Conservation (phyloP, 2,329 filamentous ascomycete genomes). For the Botryosphaeria dothidea region DNA sequence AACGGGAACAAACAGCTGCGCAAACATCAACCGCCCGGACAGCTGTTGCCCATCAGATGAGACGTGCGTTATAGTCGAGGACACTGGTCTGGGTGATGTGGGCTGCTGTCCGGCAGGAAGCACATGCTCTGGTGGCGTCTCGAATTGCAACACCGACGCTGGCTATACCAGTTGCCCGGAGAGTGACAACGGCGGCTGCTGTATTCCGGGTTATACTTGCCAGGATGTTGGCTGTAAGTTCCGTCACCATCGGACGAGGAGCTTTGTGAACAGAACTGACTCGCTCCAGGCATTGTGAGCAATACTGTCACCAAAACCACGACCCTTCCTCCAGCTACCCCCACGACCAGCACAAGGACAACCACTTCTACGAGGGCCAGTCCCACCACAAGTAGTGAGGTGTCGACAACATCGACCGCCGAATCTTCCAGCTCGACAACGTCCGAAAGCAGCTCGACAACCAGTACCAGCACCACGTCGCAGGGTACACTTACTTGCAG, state of each 20-base stretch:
- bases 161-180: constrained; percentile 67
- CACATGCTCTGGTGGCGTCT: constrained; percentile 64
- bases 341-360: constrained; percentile 10
- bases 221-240: constrained; percentile 65
- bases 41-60: constrained; percentile 71
- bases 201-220: constrained; percentile 70
- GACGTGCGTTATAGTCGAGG: constrained; percentile 64
- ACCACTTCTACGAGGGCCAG: constrained; percentile 21
- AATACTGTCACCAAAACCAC: constrained; percentile 27
- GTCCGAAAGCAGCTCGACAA: constrained; percentile 22
- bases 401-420: constrained; percentile 9
- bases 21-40: constrained; percentile 63
- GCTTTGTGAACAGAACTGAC: neutral
- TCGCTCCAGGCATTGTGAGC: constrained; percentile 22
- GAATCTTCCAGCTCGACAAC: constrained; percentile 17
- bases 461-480: constrained; percentile 32
- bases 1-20: constrained; percentile 64
- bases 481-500: constrained; percentile 36
- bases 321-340: constrained; percentile 25
- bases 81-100: constrained; percentile 65
- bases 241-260: neutral
- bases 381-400: neutral
- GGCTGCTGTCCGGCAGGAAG: constrained; percentile 72
- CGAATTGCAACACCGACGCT: constrained; percentile 56
- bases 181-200: constrained; percentile 71